phyloP scores from a whole-genome alignment of 768 basidiomycete genomes.

The Gymnopilus junonius region DNA sequence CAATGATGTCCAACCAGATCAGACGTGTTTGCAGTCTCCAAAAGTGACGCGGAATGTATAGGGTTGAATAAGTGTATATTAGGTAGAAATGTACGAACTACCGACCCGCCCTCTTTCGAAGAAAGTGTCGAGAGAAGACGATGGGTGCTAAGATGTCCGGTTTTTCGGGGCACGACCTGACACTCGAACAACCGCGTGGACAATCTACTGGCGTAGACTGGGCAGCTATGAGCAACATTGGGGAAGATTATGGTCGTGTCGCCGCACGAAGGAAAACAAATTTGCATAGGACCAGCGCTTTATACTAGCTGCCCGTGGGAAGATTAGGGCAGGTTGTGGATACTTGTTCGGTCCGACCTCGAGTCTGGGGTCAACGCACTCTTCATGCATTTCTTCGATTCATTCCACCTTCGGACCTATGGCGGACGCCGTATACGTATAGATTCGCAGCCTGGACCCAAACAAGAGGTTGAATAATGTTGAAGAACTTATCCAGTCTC shows the following conservation, averaged over 20 bases:
- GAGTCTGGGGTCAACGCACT: background rate
- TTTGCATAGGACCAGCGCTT: conserved; percentile 11
- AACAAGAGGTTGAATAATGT: background rate
- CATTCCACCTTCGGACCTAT: background rate
- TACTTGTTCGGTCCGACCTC: background rate
- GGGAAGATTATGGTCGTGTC: conserved; percentile 79
- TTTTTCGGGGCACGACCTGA: conserved; percentile 82
- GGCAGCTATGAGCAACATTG: conserved; percentile 87
- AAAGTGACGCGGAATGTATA: too few species aligned
- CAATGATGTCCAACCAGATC: too few species aligned
- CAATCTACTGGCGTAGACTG: conserved; percentile 34
- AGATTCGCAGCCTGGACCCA: background rate
- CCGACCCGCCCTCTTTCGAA: conserved; percentile 76
- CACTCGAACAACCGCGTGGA: conserved; percentile 84
- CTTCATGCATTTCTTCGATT: background rate
- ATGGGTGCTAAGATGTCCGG: conserved; percentile 84
- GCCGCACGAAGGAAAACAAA: conserved; percentile 68
- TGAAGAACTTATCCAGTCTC: conserved; percentile 2
- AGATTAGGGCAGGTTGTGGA: conserved; percentile 39
- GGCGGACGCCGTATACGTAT: background rate
- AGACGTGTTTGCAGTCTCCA: too few species aligned
- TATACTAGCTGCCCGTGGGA: conserved; percentile 35
- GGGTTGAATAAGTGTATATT: conserved; percentile 6
- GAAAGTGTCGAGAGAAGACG: conserved; percentile 46
- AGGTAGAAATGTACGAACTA: conserved; percentile 55